These are phyloP conservation scores for Musa schizocarpa DNA, from an alignment of 176 grass and related monocot species.

Conservation along the genomic window DNA sequence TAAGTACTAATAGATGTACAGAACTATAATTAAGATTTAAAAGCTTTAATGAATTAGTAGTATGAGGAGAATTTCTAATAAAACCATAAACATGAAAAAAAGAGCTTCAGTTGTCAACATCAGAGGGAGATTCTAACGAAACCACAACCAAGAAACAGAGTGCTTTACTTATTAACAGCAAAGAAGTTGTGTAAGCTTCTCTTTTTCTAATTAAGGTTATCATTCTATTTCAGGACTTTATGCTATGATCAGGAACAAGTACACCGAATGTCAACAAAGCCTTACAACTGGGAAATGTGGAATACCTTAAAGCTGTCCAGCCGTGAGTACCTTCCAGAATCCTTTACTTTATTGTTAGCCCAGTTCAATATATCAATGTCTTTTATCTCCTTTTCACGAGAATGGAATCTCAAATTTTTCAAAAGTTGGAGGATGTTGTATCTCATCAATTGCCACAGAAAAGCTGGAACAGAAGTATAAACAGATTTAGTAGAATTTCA, in stretches of 20 bases:
- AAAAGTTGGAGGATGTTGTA: slow-evolving; percentile 70
- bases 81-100: background rate
- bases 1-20: no score
- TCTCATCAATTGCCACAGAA: slow-evolving; percentile 79
- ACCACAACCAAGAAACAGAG: background rate
- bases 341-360: slow-evolving; percentile 59
- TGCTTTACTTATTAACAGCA: background rate
- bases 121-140: background rate
- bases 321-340: slow-evolving; percentile 42
- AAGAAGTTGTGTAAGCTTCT: background rate
- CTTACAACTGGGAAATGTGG: background rate
- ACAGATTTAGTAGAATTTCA: background rate
- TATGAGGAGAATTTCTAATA: background rate
- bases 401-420: slow-evolving; percentile 57
- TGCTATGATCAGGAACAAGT: background rate
- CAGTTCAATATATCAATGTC: slow-evolving; percentile 60
- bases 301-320: slow-evolving; percentile 72
- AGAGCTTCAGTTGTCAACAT: background rate
- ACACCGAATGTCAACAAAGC: background rate
- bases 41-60: no score
- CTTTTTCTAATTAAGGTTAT: background rate
- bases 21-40: no score
- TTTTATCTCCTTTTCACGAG: slow-evolving; percentile 51
- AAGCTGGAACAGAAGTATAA: slow-evolving; percentile 31
- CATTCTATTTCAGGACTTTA: no score